phyloP scores from a whole-genome alignment of 73 alveolate genomes.

The Paramecium tetraurelia region DNA sequence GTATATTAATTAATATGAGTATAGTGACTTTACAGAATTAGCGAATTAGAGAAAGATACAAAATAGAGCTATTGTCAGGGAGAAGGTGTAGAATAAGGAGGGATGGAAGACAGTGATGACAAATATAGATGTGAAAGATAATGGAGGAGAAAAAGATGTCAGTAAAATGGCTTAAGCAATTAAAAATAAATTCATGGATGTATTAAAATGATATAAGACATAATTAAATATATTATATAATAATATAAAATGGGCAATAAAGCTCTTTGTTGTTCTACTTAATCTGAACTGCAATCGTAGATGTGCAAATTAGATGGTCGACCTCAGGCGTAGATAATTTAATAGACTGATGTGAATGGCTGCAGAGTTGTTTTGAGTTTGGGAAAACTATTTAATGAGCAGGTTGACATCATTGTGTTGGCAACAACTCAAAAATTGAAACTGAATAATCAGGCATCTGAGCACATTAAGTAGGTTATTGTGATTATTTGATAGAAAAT shows the following conservation, averaged over 20 bases:
- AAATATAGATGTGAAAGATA: neutral
- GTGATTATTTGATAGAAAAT: neutral
- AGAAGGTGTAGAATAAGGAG: neutral
- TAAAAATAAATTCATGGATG: neutral
- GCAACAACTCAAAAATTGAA: neutral
- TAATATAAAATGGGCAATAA: conserved; percentile 24
- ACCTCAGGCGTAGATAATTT: neutral
- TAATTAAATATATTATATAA: neutral
- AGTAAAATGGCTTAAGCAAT: neutral
- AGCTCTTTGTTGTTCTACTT: neutral
- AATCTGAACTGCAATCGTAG: neutral
- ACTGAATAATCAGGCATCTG: neutral
- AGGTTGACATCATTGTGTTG: neutral
- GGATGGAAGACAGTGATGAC: neutral
- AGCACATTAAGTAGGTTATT: neutral
- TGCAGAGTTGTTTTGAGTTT: neutral
- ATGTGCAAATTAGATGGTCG: neutral
- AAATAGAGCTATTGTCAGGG: neutral
- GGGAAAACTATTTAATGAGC: neutral
- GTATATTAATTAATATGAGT: neutral
- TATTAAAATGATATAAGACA: neutral
- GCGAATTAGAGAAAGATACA: neutral
- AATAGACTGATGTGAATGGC: neutral
- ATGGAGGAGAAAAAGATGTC: neutral
- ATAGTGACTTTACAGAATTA: neutral